Evolutionary conservation across 495 filamentous ascomycete species (phyloP).

Genomic region (Bacidia gigantensis): DNA sequence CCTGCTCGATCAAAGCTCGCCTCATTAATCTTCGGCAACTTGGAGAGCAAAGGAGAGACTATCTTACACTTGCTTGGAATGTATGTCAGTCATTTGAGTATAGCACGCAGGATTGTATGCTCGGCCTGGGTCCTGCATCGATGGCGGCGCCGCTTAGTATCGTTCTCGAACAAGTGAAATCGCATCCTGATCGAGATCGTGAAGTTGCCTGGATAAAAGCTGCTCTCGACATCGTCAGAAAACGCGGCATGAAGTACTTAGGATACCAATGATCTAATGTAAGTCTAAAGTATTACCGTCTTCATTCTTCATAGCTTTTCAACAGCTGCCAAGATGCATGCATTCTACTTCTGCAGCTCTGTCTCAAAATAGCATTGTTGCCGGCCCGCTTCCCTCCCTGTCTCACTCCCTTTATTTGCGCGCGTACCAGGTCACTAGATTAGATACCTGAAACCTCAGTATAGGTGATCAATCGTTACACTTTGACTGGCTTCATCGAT

Average conservation of each 20-base stretch:
- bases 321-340: neutral
- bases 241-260: neutral
- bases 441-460: neutral
- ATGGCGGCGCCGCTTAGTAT: neutral
- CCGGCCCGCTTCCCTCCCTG: neutral
- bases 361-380: neutral
- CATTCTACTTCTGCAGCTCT: neutral
- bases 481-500: neutral
- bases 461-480: neutral
- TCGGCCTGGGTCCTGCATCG: neutral
- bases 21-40: neutral
- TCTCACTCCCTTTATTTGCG: neutral
- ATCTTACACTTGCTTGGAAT: neutral
- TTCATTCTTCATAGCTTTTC: neutral
- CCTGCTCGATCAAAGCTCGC: neutral
- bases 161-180: neutral
- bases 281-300: neutral
- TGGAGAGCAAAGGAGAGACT: neutral
- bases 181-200: neutral
- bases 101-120: neutral
- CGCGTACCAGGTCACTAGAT: neutral
- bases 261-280: neutral
- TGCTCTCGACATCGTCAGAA: neutral
- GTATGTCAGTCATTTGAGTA: neutral
- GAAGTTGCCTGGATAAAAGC: neutral